phyloP scores from a whole-genome alignment of 164 flowering plant species.

The Vitis amurensis region DNA sequence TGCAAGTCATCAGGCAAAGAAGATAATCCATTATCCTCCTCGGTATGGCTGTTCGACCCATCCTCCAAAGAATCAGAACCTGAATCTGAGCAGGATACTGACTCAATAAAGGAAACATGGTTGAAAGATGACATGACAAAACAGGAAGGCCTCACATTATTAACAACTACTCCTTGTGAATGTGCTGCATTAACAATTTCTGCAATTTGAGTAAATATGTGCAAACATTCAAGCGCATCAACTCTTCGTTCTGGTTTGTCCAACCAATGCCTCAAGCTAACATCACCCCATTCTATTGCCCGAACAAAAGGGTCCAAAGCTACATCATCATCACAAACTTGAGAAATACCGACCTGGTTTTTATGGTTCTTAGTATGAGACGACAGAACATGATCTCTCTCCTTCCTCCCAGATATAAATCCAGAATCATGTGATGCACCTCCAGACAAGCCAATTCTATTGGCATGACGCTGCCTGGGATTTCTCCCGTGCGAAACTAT shows the following conservation, averaged over 20 bases:
- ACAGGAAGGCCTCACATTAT: conserved; percentile 94
- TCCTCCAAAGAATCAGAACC: conserved; percentile 75
- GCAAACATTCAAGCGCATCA: conserved; percentile 77
- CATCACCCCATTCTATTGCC: conserved; percentile 51
- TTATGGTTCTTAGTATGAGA: conserved; percentile 32
- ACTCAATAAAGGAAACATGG: conserved; percentile 86
- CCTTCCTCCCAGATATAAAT: conserved; percentile 20
- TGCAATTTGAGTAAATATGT: conserved; percentile 83
- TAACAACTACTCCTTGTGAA: conserved; percentile 79
- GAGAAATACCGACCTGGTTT: conserved; percentile 44
- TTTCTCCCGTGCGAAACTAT: conserved; percentile 40
- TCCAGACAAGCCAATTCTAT: conserved; percentile 31
- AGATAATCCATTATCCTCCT: conserved; percentile 32
- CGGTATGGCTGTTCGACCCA: conserved; percentile 34
- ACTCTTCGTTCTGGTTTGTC: conserved; percentile 74
- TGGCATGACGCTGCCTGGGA: conserved; percentile 27
- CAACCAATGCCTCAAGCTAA: conserved; percentile 93
- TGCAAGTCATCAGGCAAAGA: conserved; percentile 28
- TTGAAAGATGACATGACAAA: conserved; percentile 91
- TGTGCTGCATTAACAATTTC: conserved; percentile 85
- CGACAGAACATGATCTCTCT: conserved; percentile 20
- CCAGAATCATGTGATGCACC: conserved; percentile 35
- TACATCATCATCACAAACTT: conserved; percentile 43
- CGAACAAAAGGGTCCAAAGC: conserved; percentile 24
- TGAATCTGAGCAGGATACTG: conserved; percentile 92